A percentile compares a stretch with the other conserved stretches of the same genome.
Evolutionary conservation across 2,329 filamentous ascomycete genomes (phyloP).

Genomic region (Fusarium bulbicola): DNA sequence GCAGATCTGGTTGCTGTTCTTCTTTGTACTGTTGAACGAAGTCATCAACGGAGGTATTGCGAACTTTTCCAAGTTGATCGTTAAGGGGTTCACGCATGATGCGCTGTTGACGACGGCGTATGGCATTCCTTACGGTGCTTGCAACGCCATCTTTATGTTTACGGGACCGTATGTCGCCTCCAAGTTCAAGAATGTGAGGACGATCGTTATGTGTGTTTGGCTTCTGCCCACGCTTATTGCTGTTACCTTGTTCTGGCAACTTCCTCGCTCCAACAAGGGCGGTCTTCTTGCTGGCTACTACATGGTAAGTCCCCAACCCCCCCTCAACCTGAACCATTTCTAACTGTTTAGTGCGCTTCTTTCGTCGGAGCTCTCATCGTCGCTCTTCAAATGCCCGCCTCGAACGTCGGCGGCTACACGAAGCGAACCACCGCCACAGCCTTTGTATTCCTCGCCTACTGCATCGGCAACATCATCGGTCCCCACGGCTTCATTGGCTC

Average conservation of each 20-base stretch:
- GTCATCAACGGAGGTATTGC: conserved; percentile 63
- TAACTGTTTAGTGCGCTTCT: conserved; percentile 44
- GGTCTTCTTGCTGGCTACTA: conserved; percentile 64
- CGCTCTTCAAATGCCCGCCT: conserved; percentile 61
- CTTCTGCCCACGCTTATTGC: conserved; percentile 62
- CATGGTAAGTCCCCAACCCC: conserved; percentile 43
- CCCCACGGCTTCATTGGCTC: conserved; percentile 52
- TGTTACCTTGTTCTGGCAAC: conserved; percentile 59
- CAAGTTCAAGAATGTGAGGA: conserved; percentile 59
- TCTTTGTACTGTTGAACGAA: conserved; percentile 66
- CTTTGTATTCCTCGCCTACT: conserved; percentile 58
- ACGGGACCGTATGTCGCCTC: conserved; percentile 62
- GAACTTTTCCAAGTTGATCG: conserved; percentile 64
- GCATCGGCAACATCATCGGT: conserved; percentile 43
- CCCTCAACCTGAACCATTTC: fast-evolving
- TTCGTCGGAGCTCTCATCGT: conserved; percentile 64
- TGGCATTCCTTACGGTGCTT: conserved; percentile 64
- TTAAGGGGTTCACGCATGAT: conserved; percentile 56
- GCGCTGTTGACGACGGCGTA: conserved; percentile 56
- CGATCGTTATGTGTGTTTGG: conserved; percentile 61
- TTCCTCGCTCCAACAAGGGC: conserved; percentile 52
- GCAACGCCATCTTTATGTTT: conserved; percentile 63
- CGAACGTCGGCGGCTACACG: conserved; percentile 59
- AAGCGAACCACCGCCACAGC: conserved; percentile 58
- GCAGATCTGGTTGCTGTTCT: conserved; percentile 61